These are phyloP conservation scores for Leccinum broughii DNA, from an alignment of 768 basidiomycete genomes.

Conservation along the genomic window DNA sequence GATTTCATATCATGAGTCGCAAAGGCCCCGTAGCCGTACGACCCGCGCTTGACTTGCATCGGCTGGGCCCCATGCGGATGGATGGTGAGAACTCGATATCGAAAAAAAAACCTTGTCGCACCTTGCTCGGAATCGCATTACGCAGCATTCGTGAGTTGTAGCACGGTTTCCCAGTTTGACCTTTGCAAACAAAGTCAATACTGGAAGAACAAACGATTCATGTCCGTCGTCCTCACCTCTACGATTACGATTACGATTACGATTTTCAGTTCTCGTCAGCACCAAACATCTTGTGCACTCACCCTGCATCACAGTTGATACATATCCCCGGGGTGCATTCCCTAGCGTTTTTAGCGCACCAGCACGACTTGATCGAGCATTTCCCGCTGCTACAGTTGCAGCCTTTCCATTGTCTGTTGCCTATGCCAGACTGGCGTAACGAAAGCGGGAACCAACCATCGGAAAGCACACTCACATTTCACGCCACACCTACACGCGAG, in stretches of 20 bases:
- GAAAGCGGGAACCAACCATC: not conserved
- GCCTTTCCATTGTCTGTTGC: constrained; percentile 17
- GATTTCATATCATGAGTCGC: constrained; percentile 28
- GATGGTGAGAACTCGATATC: not conserved
- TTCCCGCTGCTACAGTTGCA: constrained; percentile 32
- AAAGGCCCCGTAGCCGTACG: constrained; percentile 49
- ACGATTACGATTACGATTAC: constrained; percentile 4
- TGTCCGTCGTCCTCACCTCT: constrained; percentile 19
- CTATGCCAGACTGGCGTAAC: constrained; percentile 1
- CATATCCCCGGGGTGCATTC: constrained; percentile 61
- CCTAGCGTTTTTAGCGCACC: constrained; percentile 35
- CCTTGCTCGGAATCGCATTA: constrained; percentile 14
- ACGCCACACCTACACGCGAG: constrained; percentile 48
- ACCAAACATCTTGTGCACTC: constrained; percentile 5
- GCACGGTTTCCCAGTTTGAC: constrained; percentile 21
- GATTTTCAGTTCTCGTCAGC: too few relatives aligned
- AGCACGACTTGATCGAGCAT: constrained; percentile 30
- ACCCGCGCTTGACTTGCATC: constrained; percentile 36
- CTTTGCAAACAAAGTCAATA: constrained; percentile 13
- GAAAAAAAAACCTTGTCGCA: constrained; percentile 5
- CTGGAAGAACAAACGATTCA: too few relatives aligned
- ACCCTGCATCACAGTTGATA: constrained; percentile 44
- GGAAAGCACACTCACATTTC: constrained; percentile 35
- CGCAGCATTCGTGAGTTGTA: constrained; percentile 32
- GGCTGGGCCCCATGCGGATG: constrained; percentile 24